Base-by-base conservation (phyloP, 768 basidiomycete species). In the Suillus sp. region DNA sequence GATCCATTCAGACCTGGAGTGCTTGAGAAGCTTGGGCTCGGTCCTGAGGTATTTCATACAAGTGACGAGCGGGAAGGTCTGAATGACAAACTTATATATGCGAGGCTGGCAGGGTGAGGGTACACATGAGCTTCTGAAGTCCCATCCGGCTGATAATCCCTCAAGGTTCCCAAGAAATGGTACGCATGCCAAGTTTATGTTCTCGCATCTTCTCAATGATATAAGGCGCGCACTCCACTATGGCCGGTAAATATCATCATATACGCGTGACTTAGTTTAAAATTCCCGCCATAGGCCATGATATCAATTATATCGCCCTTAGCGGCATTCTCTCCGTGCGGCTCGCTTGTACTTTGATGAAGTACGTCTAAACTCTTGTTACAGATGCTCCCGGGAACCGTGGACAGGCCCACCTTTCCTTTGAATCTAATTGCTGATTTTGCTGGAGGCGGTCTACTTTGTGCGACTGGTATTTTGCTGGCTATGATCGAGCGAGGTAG, bases 1-100 rank as follows among this genome's bases (percentile, higher is more conserved):
- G 92, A 95, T 71, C 87, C 93, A 1, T 95, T 90, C 73, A 80
- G 92, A 54, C 91, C 92, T 57, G 93, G 92, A 1, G 91, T 93
- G 2, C 80, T 94, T 77, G 92, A 95, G 70, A 82, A 83, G 64
- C 77, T 93, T 35, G 89, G 89, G 2, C 78, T 95, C 20, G 92
- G 90, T 13, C 93, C 92, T 1, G 84, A 89, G 5, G 80, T 88
- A 4, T 92, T 93, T 69, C 76, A 92, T 20, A 86, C 86, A 55
- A 70, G 70, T 37, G 79, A 75, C 6, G 76, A 78, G 55, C 67
- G 48, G 20, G 66, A 65, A 60, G 88, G 87, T 3, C 59, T 85
- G 60, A 93, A 94, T 66, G 78, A 83, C 68, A 81, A 75, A 67
- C 75, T 93, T 2, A 79, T 94, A 20, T 92, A 88, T 72, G 90